Evolutionary conservation across 306 rosid species (phyloP).

Genomic region (Castanopsis chinensis): DNA sequence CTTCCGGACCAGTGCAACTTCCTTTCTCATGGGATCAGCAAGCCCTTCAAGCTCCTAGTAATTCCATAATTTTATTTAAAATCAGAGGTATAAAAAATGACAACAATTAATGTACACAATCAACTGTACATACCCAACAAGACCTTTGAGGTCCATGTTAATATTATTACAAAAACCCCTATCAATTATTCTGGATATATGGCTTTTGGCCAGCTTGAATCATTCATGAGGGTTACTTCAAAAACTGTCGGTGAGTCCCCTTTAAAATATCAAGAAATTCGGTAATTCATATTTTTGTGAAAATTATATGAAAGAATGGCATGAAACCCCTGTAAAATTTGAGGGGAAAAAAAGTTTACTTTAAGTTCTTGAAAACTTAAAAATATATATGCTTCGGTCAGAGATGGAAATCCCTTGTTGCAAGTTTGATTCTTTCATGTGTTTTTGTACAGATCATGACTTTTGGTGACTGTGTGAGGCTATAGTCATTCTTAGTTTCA

Average conservation of each 20-base stretch:
- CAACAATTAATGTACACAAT: background rate
- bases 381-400: background rate
- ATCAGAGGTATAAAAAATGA: background rate
- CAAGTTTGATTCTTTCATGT: background rate
- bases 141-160: background rate
- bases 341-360: background rate
- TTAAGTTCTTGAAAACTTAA: background rate
- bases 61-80: constrained; percentile 2
- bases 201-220: background rate
- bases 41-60: constrained; percentile 87
- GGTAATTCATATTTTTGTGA: background rate
- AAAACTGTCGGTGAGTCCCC: background rate
- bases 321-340: background rate
- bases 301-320: background rate
- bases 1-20: constrained; percentile 75
- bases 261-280: background rate
- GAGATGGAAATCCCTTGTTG: no score
- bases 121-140: background rate
- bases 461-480: constrained; percentile 1
- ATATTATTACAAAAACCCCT: background rate
- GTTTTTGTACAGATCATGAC: constrained; percentile 12
- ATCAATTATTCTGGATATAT: background rate
- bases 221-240: background rate
- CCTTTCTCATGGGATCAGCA: constrained; percentile 96
- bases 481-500: background rate